Base-by-base conservation (phyloP, 768 basidiomycete genomes). In the Serendipita sp. region DNA sequence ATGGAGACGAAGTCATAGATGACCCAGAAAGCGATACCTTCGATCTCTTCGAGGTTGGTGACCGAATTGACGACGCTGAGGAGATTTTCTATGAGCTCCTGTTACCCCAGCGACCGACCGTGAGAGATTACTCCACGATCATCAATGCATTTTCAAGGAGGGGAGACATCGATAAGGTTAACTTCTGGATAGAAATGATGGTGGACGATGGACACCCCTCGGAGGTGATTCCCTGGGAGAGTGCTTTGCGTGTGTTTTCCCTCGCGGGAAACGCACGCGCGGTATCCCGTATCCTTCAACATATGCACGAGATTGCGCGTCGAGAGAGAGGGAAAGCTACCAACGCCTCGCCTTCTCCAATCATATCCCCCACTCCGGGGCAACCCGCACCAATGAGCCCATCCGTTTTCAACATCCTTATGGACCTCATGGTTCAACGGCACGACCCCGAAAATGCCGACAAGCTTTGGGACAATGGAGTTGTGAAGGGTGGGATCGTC, bases 401-500 rank as follows among this genome's bases (percentile, higher is more conserved):
- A n/a, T n/a, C 18, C 10, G 8, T 34, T 3, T 60, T 60, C 23
- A 34, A 60, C 55, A 79, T 77, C 5, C 74, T 91, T 64, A 79
- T 93, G 67, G 73, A 78, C n/a, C 75, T 84, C 65, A 81, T 90
- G 43, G 84, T 85, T 8, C 75, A 77, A 55, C 77, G 81, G 52
- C 76, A 77, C 64, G 87, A 92, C 69, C 75, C 81, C 0, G 72
- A 79, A 11, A 81, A 81, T 29, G 88, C 88, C 0, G 84, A 88
- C 69, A 76, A 77, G 10, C 72, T 88, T 58, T 90, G 83, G 74
- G 75, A 80, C 72, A 80, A 78, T 46, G 87, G 87, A 0, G 55
- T 60, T 0, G 55, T 89, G 50, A 69, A 72, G 15, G 82, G 85
- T 44, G 84, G 83, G 15, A 69, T 91, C 63, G 71, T 73, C 15